phyloP scores from a whole-genome alignment of 257 asterid genomes.

The Salvia miltiorrhiza region DNA sequence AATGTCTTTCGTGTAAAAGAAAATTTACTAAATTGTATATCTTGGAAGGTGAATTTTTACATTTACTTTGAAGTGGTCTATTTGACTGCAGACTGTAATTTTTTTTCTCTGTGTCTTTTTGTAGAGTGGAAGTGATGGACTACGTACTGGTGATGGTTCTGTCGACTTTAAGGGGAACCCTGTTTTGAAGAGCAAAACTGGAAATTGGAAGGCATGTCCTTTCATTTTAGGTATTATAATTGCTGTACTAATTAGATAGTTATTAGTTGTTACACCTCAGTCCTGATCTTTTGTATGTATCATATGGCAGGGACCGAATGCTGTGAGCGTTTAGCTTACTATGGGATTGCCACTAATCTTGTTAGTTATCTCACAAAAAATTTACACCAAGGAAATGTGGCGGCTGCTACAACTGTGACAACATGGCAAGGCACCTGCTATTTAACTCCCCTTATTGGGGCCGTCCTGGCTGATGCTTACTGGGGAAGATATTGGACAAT shows the following conservation, averaged over 20 bases:
- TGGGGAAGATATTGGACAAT: constrained; percentile 99
- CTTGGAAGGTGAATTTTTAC: constrained; percentile 1
- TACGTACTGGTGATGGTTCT: constrained; percentile 88
- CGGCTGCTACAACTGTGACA: constrained; percentile 94
- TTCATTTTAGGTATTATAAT: constrained; percentile 67
- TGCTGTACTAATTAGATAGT: not conserved
- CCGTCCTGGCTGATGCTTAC: constrained; percentile 91
- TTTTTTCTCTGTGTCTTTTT: not conserved
- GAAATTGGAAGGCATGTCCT: constrained; percentile 98
- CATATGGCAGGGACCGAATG: constrained; percentile 83
- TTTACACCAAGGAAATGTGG: constrained; percentile 82
- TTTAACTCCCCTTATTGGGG: constrained; percentile 89
- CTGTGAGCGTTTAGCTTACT: constrained; percentile 96
- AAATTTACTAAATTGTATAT: not conserved
- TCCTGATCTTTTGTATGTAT: constrained; percentile 21
- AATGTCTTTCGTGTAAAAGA: not conserved
- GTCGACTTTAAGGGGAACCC: constrained; percentile 90
- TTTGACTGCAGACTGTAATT: not conserved
- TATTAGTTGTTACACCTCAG: not conserved
- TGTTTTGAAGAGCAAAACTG: constrained; percentile 83
- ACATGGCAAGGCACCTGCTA: constrained; percentile 99
- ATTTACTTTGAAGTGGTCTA: not conserved
- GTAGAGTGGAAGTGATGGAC: constrained; percentile 48
- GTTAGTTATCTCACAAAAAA: constrained; percentile 85
- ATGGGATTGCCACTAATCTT: constrained; percentile 89